A percentile compares a stretch with the other conserved stretches of the same genome.
phyloP scores from a whole-genome alignment of 2,329 filamentous ascomycete genomes.

The Apiospora kogelbergensis region DNA sequence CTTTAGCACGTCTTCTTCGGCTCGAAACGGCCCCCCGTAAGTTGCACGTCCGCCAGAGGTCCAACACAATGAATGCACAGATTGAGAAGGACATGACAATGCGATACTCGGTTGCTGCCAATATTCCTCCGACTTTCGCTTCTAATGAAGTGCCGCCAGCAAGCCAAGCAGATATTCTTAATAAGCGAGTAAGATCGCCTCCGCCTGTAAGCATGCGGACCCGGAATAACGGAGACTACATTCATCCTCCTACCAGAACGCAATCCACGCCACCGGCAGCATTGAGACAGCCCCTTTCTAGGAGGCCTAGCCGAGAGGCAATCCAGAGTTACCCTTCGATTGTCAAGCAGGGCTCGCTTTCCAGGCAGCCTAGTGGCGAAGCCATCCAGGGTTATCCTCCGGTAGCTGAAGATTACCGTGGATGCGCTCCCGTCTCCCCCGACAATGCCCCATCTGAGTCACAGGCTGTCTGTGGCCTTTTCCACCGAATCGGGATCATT shows the following conservation, averaged over 20 bases:
- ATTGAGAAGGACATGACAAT: slow-evolving; percentile 25
- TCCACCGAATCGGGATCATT: slow-evolving; percentile 15
- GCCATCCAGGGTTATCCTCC: slow-evolving; percentile 16
- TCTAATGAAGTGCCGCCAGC: not conserved
- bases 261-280: slow-evolving; percentile 32
- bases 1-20: not conserved
- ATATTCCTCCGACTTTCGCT: not conserved
- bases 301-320: slow-evolving; percentile 20
- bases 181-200: slow-evolving; percentile 32
- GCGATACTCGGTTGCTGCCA: slow-evolving; percentile 17
- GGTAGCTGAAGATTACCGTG: slow-evolving; percentile 17
- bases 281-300: slow-evolving; percentile 11
- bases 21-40: not conserved
- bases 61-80: slow-evolving; percentile 32
- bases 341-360: slow-evolving; percentile 13
- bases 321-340: slow-evolving; percentile 21
- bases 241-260: slow-evolving; percentile 36
- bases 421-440: slow-evolving; percentile 17
- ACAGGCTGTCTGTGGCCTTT: slow-evolving; percentile 23
- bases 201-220: slow-evolving; percentile 46
- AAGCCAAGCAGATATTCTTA: not conserved
- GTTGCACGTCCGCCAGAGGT: slow-evolving; percentile 10
- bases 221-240: slow-evolving; percentile 33
- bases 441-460: slow-evolving; percentile 25
- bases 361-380: slow-evolving; percentile 21